Evolutionary conservation across 805 yeast species (phyloP).

Genomic region (Lipomyces sp.): DNA sequence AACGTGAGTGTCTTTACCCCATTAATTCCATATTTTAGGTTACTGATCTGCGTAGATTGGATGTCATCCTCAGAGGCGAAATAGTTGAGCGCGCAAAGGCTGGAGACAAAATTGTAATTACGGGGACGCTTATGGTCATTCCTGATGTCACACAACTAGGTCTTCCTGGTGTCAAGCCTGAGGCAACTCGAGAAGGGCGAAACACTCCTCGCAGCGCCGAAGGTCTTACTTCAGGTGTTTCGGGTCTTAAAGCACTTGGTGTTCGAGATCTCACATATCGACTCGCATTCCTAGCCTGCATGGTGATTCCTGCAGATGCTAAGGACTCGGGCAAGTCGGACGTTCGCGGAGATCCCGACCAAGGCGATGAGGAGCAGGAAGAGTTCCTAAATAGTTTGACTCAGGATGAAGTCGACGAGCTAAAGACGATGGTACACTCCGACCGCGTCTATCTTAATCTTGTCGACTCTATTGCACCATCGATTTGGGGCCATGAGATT

Average conservation of each 20-base stretch:
- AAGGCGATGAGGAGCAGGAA: slow-evolving; percentile 72
- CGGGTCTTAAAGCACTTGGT: slow-evolving; percentile 90
- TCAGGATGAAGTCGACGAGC: slow-evolving; percentile 79
- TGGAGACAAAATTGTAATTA: slow-evolving; percentile 91
- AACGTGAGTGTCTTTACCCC: slow-evolving; percentile 44
- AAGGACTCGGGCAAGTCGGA: slow-evolving; percentile 46
- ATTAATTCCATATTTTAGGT: neutral
- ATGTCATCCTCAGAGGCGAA: slow-evolving; percentile 90
- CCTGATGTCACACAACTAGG: slow-evolving; percentile 95
- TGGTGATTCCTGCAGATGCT: slow-evolving; percentile 69
- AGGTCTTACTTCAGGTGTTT: slow-evolving; percentile 79
- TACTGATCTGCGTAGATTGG: slow-evolving; percentile 55
- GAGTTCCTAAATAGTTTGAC: slow-evolving; percentile 76
- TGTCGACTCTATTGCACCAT: slow-evolving; percentile 90
- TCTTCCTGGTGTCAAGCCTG: slow-evolving; percentile 91
- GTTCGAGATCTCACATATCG: slow-evolving; percentile 92
- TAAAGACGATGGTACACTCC: slow-evolving; percentile 88
- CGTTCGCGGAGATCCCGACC: slow-evolving; percentile 50
- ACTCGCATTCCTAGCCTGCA: slow-evolving; percentile 88
- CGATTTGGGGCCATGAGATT: slow-evolving; percentile 93
- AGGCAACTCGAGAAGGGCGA: slow-evolving; percentile 69
- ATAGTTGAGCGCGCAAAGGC: slow-evolving; percentile 96
- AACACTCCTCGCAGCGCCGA: slow-evolving; percentile 62
- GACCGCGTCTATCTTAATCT: slow-evolving; percentile 81
- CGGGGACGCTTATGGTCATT: slow-evolving; percentile 92